Conservation (phyloP, 1,284 basidiomycete species). For the Puccinia horiana region DNA sequence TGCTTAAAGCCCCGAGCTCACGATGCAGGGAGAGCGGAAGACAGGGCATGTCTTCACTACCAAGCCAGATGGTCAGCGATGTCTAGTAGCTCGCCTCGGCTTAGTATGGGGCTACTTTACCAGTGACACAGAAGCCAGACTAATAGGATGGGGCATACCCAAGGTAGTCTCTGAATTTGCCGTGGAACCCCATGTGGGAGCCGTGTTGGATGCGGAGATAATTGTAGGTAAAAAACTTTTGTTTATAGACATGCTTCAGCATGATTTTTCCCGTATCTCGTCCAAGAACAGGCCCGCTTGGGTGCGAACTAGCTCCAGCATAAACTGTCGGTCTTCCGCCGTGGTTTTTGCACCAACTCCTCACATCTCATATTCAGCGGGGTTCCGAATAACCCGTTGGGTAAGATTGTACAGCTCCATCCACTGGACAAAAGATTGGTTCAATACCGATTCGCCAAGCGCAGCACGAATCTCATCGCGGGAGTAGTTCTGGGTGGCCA, state of each 20-base stretch:
- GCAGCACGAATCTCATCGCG: too few relatives aligned
- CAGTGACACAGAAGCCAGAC: neutral
- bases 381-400: too few relatives aligned
- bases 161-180: neutral
- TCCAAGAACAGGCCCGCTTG: too few relatives aligned
- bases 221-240: neutral
- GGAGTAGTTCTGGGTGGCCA: too few relatives aligned
- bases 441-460: too few relatives aligned
- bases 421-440: too few relatives aligned
- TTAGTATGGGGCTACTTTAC: slow-evolving; percentile 3
- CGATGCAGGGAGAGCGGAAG: neutral
- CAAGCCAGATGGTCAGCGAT: slow-evolving; percentile 3
- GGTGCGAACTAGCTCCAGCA: too few relatives aligned
- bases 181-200: neutral
- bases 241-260: neutral
- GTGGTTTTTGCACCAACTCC: too few relatives aligned
- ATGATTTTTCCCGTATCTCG: too few relatives aligned
- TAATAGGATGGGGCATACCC: neutral
- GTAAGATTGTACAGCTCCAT: too few relatives aligned
- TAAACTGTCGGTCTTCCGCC: too few relatives aligned
- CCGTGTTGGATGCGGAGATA: neutral
- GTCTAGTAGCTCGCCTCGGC: neutral
- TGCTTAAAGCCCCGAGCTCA: neutral
- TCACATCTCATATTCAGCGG: too few relatives aligned
- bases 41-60: neutral